phyloP scores from a whole-genome alignment of 192 early-diverging fungal species.

The Funneliformis mosseae region DNA sequence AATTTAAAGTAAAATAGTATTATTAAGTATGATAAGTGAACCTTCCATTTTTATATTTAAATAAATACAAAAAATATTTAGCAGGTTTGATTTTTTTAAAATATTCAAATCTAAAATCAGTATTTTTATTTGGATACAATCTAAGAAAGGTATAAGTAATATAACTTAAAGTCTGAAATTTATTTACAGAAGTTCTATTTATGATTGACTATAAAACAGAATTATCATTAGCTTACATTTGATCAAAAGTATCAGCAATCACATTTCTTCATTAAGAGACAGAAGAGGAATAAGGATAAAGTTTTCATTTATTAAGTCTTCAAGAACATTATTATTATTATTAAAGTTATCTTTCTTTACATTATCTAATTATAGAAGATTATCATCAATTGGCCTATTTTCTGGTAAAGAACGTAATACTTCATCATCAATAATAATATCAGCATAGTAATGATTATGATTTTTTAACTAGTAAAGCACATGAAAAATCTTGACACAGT shows the following conservation, averaged over 20 bases:
- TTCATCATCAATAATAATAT: conserved; percentile 8
- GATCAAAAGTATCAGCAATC: neutral
- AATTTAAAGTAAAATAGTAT: neutral
- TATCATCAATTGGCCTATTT: neutral
- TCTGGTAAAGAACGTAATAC: neutral
- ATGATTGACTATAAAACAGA: neutral
- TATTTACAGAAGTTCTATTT: neutral
- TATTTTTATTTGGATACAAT: neutral
- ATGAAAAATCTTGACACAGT: neutral
- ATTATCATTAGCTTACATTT: neutral
- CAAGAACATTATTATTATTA: neutral
- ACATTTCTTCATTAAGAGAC: neutral
- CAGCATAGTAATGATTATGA: neutral
- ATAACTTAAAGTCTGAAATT: neutral
- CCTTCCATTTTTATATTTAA: conserved; percentile 15
- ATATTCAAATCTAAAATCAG: neutral
- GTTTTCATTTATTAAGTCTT: neutral
- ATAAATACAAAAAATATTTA: neutral
- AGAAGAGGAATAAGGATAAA: neutral
- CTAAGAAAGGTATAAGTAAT: neutral
- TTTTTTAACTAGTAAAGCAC: neutral
- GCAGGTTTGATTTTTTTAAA: neutral
- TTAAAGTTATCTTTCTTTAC: neutral
- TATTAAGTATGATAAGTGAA: neutral
- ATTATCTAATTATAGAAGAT: neutral